A percentile compares a stretch with the other conserved stretches of the same genome.
These are phyloP conservation scores for Pseudozyma tsukubaensis DNA, from an alignment of 1,284 basidiomycete species.

Conservation along the genomic window DNA sequence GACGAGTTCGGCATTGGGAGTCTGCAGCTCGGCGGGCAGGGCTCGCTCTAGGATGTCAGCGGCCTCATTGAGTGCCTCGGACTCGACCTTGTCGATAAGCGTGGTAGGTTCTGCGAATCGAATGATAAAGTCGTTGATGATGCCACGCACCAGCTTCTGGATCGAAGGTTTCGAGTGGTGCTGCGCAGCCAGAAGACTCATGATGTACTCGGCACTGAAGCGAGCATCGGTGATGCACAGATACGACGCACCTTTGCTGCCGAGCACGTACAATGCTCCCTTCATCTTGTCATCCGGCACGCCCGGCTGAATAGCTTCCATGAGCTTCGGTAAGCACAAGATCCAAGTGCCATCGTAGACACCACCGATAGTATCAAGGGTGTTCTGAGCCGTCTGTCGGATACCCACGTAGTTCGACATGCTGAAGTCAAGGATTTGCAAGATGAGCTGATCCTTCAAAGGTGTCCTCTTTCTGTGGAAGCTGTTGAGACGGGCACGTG, in stretches of 20 bases:
- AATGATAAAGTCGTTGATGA: conserved; percentile 76
- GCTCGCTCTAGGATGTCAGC: conserved; percentile 29
- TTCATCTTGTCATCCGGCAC: conserved; percentile 92
- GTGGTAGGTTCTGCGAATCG: conserved; percentile 67
- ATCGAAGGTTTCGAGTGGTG: conserved; percentile 92
- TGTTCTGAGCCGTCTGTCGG: conserved; percentile 78
- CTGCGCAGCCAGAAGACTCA: conserved; percentile 83
- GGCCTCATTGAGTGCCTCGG: conserved; percentile 37
- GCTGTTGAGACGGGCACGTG: conserved; percentile 77
- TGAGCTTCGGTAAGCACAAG: conserved; percentile 76
- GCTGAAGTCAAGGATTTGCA: conserved; percentile 83
- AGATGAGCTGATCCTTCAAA: conserved; percentile 82
- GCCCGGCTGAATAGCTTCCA: conserved; percentile 74
- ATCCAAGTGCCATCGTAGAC: conserved; percentile 85
- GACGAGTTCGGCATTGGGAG: conserved; percentile 59
- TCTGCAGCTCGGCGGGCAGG: conserved; percentile 19
- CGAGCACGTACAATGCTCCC: conserved; percentile 88
- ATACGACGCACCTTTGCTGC: conserved; percentile 75
- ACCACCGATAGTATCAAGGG: conserved; percentile 78
- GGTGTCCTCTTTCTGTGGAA: conserved; percentile 83
- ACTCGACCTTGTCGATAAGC: conserved; percentile 44
- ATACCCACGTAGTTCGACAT: conserved; percentile 70
- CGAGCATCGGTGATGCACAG: conserved; percentile 74
- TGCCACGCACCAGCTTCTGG: conserved; percentile 82
- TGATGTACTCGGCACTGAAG: conserved; percentile 77